Base-by-base conservation (phyloP, 805 yeast genomes). In the Saturnispora kantuleensis region DNA sequence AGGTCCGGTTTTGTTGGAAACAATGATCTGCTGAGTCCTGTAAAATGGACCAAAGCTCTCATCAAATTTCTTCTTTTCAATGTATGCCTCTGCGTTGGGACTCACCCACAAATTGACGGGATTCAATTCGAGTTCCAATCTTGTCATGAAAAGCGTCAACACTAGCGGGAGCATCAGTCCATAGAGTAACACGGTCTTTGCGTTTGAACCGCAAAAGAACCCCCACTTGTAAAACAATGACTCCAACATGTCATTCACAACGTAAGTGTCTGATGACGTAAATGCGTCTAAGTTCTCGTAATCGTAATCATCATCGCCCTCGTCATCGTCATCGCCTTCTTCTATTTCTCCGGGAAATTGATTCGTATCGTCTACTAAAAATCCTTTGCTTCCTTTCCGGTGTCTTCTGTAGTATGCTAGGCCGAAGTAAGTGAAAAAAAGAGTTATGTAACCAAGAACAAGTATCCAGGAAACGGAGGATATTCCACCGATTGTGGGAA, bases 41-140 rank as follows among this genome's bases (percentile, higher is more conserved):
- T 83, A 93, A 67, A 93, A 90, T 33, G 94, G 95, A 1, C 97
- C 96, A 62, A 90, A 90, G 49, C 78, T 76, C 16, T 73, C 71
- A 58, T 93, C 96, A 58, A 78, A 90, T 52, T 68, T 79, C 44
- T 69, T 65, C 54, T 81, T 79, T 54, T 90, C 81, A 35, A 73
- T 65, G 44, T 70, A 80, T 10, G 88, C 87, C 3, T 75, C 77
- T 9, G 93, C 83, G 16, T 66, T 56, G 3, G 89, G 79, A 52
- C 93, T 81, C 0, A 93, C 97, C 98, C 98, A 90, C 29, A 90
- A 66, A 49, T 81, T 77, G 3, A 84, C 75, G 0, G 98, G 97
- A 52, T 84, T 70, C 2, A 77, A 77, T 57, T 89, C 97, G 26
- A 89, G 67, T 38, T 76, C 62, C 9, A 80, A 68, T 42, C 66